Percentiles rank a stretch among this genome's conserved stretches.
phyloP scores from a whole-genome alignment of 179 eudicot genomes.

The Beta macrorhiza region DNA sequence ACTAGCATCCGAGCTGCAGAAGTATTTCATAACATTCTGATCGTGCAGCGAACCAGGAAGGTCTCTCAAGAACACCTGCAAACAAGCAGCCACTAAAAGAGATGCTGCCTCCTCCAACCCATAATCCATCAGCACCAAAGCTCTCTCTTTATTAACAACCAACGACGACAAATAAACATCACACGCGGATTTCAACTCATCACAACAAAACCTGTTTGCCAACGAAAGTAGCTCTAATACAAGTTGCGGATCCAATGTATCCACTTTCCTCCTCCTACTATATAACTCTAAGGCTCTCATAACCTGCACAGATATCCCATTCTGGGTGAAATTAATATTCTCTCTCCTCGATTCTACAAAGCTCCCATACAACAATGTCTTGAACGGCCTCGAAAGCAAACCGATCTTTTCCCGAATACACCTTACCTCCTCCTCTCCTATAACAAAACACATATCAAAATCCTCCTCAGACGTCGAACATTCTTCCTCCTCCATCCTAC shows the following conservation, averaged over 20 bases:
- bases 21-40: constrained; percentile 52
- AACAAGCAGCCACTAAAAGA: constrained; percentile 73
- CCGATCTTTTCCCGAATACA: constrained; percentile 58
- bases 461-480: constrained; percentile 58
- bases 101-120: constrained; percentile 75
- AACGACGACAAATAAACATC: constrained; percentile 64
- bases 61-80: constrained; percentile 77
- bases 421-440: constrained; percentile 62
- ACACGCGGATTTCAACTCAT: constrained; percentile 70
- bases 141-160: constrained; percentile 55
- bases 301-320: constrained; percentile 54
- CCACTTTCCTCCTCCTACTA: constrained; percentile 59
- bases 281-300: constrained; percentile 70
- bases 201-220: constrained; percentile 76
- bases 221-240: constrained; percentile 70
- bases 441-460: constrained; percentile 48
- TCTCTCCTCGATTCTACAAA: constrained; percentile 64
- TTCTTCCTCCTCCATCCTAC: constrained; percentile 36
- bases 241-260: constrained; percentile 45
- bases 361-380: constrained; percentile 61
- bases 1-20: constrained; percentile 63
- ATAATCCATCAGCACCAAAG: constrained; percentile 62
- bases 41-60: constrained; percentile 58
- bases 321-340: constrained; percentile 60
- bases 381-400: constrained; percentile 62